Base-by-base conservation (phyloP, 1,139 yeast species). In the Yamadazyma atlantica region DNA sequence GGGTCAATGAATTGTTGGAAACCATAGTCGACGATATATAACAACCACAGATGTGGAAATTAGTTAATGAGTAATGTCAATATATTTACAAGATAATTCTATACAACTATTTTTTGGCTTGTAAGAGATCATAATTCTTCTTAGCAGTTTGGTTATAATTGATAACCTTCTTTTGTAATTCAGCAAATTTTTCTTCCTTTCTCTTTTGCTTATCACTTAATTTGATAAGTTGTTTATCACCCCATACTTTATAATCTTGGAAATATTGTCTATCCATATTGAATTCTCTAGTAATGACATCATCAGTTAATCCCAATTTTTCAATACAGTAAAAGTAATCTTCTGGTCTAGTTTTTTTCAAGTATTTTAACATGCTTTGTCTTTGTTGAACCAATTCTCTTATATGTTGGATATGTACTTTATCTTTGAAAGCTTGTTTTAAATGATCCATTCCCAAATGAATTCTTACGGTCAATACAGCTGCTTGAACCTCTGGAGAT, bases 401-500 rank as follows among this genome's bases (percentile, higher is more conserved):
- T 31, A 88, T 79, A 28, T 68, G 62, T 55, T 92, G 82, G 40
- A 82, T 79, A 49, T 83, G 82, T 32, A 71, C 70, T 52, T 77
- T 71, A 62, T 92, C 97, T 57, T 88, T 85, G 50, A 80, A 83
- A 57, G 82, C 73, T 39, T 75, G 72, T 55, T 81, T 81, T 41
- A 86, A 74, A 56, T 90, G 97, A 33, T 78, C 75, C 69, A 86
- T 87, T 41, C 87, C 71, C 50, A 78, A 82, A 48, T 85, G 88
- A 49, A 92, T 87, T 53, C 79, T 79, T 39, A 87, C 82, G 1
- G 97, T 88, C 64, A 83, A 66, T 22, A 87, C 76, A 2, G 97
- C 97, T 1, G 97, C 96, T 61, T 90, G 97, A 21, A 89, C 97
- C 64, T 90, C 97, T 35, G 96, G 81, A 0, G 96, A 86, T 1